These are phyloP conservation scores for Cytospora piceicola DNA, from an alignment of 2,329 filamentous ascomycete species.

Conservation along the genomic window DNA sequence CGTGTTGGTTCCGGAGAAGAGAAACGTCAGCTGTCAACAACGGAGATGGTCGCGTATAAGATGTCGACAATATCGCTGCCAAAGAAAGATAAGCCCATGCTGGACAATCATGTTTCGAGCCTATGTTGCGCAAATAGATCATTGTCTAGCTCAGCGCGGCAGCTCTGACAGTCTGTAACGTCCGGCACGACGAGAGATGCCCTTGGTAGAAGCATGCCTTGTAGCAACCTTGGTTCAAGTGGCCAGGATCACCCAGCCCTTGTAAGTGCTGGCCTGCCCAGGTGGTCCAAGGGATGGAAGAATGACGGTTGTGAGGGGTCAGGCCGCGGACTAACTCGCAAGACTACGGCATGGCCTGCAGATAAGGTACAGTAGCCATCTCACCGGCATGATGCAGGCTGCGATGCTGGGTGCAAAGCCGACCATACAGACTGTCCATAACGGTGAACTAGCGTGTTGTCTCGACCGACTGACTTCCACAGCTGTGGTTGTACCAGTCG, in stretches of 20 bases:
- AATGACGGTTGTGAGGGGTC: slow-evolving; percentile 19
- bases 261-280: background rate
- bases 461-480: slow-evolving; percentile 4
- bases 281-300: background rate
- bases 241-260: background rate
- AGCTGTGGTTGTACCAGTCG: slow-evolving; percentile 7
- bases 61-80: background rate
- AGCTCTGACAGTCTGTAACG: slow-evolving; percentile 4
- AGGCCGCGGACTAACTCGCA: slow-evolving; percentile 3
- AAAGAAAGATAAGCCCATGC: background rate
- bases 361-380: slow-evolving; percentile 18
- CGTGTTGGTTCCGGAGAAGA: background rate
- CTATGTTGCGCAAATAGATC: background rate
- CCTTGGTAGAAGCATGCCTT: background rate
- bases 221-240: background rate
- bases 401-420: slow-evolving; percentile 8
- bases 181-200: background rate
- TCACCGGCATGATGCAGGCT: slow-evolving; percentile 20
- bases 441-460: slow-evolving; percentile 19
- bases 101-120: background rate
- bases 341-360: slow-evolving; percentile 26
- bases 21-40: background rate
- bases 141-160: slow-evolving; percentile 5
- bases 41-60: slow-evolving; percentile 10
- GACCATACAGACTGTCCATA: slow-evolving; percentile 8